Conservation (phyloP, 768 basidiomycete genomes). For the Antrodiella citrinella region DNA sequence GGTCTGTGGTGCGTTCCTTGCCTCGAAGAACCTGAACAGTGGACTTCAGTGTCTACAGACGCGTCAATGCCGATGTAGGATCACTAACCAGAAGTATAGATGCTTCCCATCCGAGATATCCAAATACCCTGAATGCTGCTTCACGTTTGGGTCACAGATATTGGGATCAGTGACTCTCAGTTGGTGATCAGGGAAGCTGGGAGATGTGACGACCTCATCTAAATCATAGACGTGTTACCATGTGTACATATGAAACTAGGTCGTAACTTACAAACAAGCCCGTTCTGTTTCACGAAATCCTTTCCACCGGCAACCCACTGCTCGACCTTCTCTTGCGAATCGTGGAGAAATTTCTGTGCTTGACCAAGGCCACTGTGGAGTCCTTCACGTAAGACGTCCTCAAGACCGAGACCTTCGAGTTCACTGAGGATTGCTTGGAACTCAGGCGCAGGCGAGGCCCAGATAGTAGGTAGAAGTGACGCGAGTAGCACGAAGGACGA, state of each 20-base stretch:
- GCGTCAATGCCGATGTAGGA: background rate
- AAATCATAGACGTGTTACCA: too few relatives aligned
- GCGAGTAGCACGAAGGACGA: constrained; percentile 26
- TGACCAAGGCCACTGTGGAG: constrained; percentile 14
- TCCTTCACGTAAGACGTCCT: constrained; percentile 3
- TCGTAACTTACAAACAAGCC: constrained; percentile 53
- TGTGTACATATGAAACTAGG: too few relatives aligned
- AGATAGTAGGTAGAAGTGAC: constrained; percentile 24
- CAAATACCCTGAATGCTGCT: constrained; percentile 50
- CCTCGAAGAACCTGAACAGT: constrained; percentile 76
- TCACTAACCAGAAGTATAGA: constrained; percentile 48
- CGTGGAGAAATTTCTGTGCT: constrained; percentile 26
- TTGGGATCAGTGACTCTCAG: constrained; percentile 34
- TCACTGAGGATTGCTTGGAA: constrained; percentile 36
- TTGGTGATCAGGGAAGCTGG: constrained; percentile 27
- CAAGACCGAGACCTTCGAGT: constrained; percentile 8
- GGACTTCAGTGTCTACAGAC: background rate
- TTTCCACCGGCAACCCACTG: constrained; percentile 57
- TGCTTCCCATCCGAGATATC: constrained; percentile 48
- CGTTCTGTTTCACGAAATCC: constrained; percentile 63
- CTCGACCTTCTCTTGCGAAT: constrained; percentile 33
- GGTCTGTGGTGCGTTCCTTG: constrained; percentile 58
- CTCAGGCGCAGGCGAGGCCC: constrained; percentile 33
- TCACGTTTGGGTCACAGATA: constrained; percentile 42
- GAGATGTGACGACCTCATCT: constrained; percentile 35